phyloP scores from a whole-genome alignment of 2,329 filamentous ascomycete species.

The Spiromastix sp. region DNA sequence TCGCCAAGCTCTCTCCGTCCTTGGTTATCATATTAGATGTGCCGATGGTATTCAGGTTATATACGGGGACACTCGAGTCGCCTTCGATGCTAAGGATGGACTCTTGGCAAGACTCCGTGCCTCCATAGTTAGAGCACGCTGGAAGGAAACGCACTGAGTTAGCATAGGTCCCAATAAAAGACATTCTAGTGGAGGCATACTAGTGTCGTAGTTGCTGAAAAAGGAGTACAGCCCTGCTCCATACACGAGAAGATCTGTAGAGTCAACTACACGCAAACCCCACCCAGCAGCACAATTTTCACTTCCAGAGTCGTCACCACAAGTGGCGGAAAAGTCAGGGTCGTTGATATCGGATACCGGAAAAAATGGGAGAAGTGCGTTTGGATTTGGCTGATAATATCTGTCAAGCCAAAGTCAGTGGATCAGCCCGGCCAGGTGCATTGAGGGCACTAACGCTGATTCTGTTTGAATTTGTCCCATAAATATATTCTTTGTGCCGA shows the following conservation, averaged over 20 bases:
- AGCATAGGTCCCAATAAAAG: too few species aligned
- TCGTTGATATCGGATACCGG: not conserved
- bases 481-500: constrained; percentile 67
- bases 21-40: constrained; percentile 60
- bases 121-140: too few species aligned
- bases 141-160: too few species aligned
- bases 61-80: constrained; percentile 53
- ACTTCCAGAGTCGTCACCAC: constrained; percentile 38
- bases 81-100: constrained; percentile 70
- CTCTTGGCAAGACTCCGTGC: constrained; percentile 59
- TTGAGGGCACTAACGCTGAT: too few species aligned
- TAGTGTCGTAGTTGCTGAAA: constrained; percentile 72
- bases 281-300: constrained; percentile 71
- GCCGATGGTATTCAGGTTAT: constrained; percentile 64
- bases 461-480: constrained; percentile 81
- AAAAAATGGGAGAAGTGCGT: not conserved
- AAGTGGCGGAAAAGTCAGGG: constrained; percentile 50
- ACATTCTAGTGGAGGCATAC: too few species aligned
- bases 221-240: constrained; percentile 71
- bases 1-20: too few species aligned
- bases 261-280: constrained; percentile 63
- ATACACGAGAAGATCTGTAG: constrained; percentile 56
- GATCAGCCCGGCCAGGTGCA: too few species aligned
- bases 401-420: too few species aligned
- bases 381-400: constrained; percentile 72